Evolutionary conservation across 306 rosid genomes (phyloP), one percentile per base, ranked within the genome.

Genomic region (Rosa lucieae): DNA sequence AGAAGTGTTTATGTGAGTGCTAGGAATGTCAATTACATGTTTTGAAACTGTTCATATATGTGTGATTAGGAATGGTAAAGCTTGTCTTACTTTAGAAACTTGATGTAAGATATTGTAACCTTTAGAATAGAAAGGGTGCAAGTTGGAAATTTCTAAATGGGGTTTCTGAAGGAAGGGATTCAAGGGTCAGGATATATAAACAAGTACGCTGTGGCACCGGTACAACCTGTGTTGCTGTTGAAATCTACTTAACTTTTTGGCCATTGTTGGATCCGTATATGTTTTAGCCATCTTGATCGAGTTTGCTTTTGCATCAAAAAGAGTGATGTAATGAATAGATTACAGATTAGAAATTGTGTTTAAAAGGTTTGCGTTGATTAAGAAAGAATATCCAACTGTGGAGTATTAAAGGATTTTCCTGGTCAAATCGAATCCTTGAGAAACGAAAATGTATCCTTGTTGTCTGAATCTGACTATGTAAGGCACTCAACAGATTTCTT

Each of bases 391-490:
- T 32, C 12, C 1, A 29, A 52, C 53, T 13, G 47, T 52, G 23
- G 86, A 75, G 76, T 94, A 74, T 75, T 94, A 17, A 94, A 86
- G 84, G 98, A 92, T 79, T 88, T 92, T 79, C 56, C 83, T 71
- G 61, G 86, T 78, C 92, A 90, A 82, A 94, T 94, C 11, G 85
- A 90, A 80, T 84, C 82, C 70, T 93, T 94, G 72, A 85, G 82
- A 81, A 89, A 88, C 82, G 94, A 90, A 87, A 84, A 92, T 2
- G 81, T 72, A 14, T 67, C 93, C 44, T 82, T 92, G 47, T 63
- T 92, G 85, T 90, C 93, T 21, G 98, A 92, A 87, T 90, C 96
- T 39, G 76, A 67, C 49, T 91, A 95, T 66, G 99, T 95, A 86
- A 91, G 97, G 48, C 56, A 53, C 35, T 42, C 14, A 12, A 20